Evolutionary conservation across 129 eudicot species (phyloP).

Genomic region (Smallanthus sonchifolius): DNA sequence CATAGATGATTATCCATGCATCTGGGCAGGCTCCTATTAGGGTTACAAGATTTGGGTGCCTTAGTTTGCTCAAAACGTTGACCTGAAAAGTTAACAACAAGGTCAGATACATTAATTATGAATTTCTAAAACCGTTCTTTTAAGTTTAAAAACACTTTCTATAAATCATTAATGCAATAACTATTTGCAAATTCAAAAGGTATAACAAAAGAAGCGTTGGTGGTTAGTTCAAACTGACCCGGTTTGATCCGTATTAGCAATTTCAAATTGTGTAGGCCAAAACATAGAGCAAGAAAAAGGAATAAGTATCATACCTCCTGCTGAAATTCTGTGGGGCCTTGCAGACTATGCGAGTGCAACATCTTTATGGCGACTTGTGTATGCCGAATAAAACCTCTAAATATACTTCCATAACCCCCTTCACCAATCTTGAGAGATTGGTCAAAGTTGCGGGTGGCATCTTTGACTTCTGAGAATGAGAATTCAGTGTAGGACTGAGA

Average conservation of each 20-base stretch:
- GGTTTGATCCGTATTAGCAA: too few relatives aligned
- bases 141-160: too few relatives aligned
- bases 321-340: constrained; percentile 71
- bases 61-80: constrained; percentile 72
- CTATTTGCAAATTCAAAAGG: too few relatives aligned
- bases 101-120: not conserved
- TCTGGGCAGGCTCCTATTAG: constrained; percentile 84
- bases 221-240: too few relatives aligned
- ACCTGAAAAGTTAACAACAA: constrained; percentile 39
- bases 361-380: constrained; percentile 77
- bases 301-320: constrained; percentile 62
- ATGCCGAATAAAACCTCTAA: constrained; percentile 53
- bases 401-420: constrained; percentile 84
- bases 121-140: too few relatives aligned
- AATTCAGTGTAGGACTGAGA: constrained; percentile 43
- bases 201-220: too few relatives aligned
- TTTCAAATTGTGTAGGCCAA: too few relatives aligned
- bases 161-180: too few relatives aligned
- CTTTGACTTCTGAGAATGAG: constrained; percentile 51
- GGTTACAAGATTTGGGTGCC: constrained; percentile 86
- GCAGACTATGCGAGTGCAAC: constrained; percentile 54
- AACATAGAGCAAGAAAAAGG: too few relatives aligned
- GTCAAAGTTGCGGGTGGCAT: constrained; percentile 63
- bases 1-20: constrained; percentile 65
- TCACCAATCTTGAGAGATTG: constrained; percentile 67